Evolutionary conservation across 495 filamentous ascomycete genomes (phyloP), one percentile per base, ranked within the genome.

Genomic region (Aspergillus diversus): DNA sequence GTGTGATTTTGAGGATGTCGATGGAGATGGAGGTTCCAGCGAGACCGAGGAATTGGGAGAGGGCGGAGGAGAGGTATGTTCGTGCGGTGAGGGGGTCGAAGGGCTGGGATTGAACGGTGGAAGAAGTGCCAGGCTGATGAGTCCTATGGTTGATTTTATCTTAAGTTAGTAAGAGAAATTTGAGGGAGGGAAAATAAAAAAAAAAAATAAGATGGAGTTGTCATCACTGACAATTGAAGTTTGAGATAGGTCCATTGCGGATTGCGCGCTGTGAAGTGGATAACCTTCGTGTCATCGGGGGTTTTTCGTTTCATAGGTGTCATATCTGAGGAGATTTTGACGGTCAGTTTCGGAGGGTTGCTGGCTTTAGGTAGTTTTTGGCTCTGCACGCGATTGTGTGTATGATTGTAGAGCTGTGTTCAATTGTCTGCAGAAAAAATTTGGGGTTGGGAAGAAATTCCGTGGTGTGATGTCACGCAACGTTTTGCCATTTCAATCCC

Each of bases 21-120:
- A 97, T 75, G 0, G 89, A 78, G 21, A 97, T 92, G 1, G 89
- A 85, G 5, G 89, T 80, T 35, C 94, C 94, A 3, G 86, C 85
- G 34, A 89, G 68, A 8, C 94, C 94, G 17, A 97, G 86, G 76
- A 91, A 97, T 69, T 93, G 90, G 8, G 82, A 83, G 1, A 97
- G 78, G 0, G 92, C 89, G 33, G 89, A 74, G 21, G 85, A 88
- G 55, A 95, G 86, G 68, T 92, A 86, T 1, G 89, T 84, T 42
- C 88, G 88, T 35, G 86, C 84, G 51, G 91, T 93, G 37, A 97
- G 81, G 33, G 83, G 79, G 76, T 97, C 93, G 37, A 94, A 76
- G 37, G 82, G 72, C 15, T 71, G 61, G 33, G 59, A 61, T 59
- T 60, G 61, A 46, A 46, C 61, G 49, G 72, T 12, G 42, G 60